Evolutionary conservation across 129 eudicot genomes (phyloP), one percentile per base, ranked within the genome.

Genomic region (Cynara cardunculus): DNA sequence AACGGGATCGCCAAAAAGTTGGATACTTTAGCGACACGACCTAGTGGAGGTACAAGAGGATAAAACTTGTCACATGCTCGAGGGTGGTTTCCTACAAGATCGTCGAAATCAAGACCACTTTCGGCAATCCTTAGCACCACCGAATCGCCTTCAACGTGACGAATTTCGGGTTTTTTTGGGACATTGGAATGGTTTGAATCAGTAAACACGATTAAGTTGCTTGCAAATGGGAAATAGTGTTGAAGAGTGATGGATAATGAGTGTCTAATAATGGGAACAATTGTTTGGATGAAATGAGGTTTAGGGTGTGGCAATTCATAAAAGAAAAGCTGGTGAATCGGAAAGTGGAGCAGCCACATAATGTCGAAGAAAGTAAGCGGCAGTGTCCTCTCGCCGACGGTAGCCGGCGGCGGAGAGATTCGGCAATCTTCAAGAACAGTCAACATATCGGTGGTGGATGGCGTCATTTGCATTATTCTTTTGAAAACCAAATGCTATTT

Each of bases 311-410:
- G 85, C 77, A 78, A 71, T 1, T 85, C 59, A 25, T 80, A 87
- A 76, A 89, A 89, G 81, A 85, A 80, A 67, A 89, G 86, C 22
- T 87, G 89, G 49, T 87, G 85, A 35, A 79, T 32, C 2, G 93
- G 91, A 64, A 81, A 73, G 82, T 83, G 87, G 37, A 71, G 75
- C 41, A 89, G 72, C 83, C 83, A 89, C 25, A 85, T 70, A 5
- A 87, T 25, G 76, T 89, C 90, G 49, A 85, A 70, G 67, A 80
- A 80, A 0, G 90, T 87, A 76, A 87, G 86, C 0, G 90, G 90
- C 19, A 87, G 77, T 46, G 87, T 41, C 4, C 74, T 32, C 8
- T 80, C 26, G 16, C 84, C 62, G 5, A 82, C 76, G 69, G 82
- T 46, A 28, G 79, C 71, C 13, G 89, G 78, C 7, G 89, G 86